Evolutionary conservation across 768 basidiomycete species (phyloP).

Genomic region (Vararia minispora): DNA sequence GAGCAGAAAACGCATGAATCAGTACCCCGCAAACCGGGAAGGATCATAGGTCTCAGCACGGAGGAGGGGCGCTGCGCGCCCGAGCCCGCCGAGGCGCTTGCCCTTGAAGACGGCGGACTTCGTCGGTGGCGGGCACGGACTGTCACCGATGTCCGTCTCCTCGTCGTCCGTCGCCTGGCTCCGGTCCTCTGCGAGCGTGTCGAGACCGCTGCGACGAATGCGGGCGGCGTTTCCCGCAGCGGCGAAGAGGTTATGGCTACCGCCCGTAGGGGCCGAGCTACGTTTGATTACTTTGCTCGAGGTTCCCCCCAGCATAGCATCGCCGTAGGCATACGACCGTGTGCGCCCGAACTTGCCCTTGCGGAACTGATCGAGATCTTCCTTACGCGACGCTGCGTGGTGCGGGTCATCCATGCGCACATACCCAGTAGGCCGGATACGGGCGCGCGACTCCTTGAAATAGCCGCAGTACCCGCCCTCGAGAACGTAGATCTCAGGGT

Average conservation of each 20-base stretch:
- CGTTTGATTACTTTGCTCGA: slow-evolving; percentile 35
- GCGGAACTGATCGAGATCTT: slow-evolving; percentile 88
- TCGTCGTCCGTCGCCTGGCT: slow-evolving; percentile 58
- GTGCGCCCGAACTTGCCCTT: slow-evolving; percentile 81
- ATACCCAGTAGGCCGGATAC: slow-evolving; percentile 77
- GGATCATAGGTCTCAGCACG: slow-evolving; percentile 67
- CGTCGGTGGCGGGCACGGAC: slow-evolving; percentile 76
- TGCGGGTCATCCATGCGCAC: slow-evolving; percentile 92
- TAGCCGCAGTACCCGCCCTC: slow-evolving; percentile 94
- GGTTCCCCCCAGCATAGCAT: slow-evolving; percentile 31
- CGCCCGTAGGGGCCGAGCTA: slow-evolving; percentile 50
- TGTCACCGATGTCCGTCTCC: slow-evolving; percentile 71
- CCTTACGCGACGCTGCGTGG: slow-evolving; percentile 67
- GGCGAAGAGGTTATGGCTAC: slow-evolving; percentile 43
- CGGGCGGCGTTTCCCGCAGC: slow-evolving; percentile 63
- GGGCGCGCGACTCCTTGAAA: slow-evolving; percentile 52
- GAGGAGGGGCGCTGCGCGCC: slow-evolving; percentile 26
- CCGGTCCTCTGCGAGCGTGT: slow-evolving; percentile 59
- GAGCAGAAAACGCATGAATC: neutral
- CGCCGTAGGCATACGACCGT: slow-evolving; percentile 90
- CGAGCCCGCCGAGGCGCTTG: slow-evolving; percentile 38
- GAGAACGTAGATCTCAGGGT: slow-evolving; percentile 93
- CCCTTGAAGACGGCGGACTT: slow-evolving; percentile 44
- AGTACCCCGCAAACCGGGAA: slow-evolving; percentile 37
- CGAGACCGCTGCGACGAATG: slow-evolving; percentile 47